phyloP scores from a whole-genome alignment of 208 protist genomes.

The Leishmania lainsoni region DNA sequence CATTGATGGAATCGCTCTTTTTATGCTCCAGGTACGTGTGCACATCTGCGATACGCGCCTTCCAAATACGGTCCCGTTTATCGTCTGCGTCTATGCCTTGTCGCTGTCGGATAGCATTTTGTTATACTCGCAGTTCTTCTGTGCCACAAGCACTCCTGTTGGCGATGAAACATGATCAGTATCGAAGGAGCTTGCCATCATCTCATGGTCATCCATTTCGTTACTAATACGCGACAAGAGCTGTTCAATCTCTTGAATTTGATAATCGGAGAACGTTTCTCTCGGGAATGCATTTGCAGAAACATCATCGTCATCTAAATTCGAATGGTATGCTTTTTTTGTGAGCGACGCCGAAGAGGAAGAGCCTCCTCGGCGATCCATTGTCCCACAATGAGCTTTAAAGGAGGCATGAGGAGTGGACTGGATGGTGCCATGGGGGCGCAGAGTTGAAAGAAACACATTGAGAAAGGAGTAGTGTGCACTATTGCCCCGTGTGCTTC shows the following conservation, averaged over 20 bases:
- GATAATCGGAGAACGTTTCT: conserved; percentile 17
- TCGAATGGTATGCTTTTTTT: background rate
- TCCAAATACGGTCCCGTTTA: conserved; percentile 6
- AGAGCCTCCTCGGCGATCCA: background rate
- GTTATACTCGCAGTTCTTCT: background rate
- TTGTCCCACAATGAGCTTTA: background rate
- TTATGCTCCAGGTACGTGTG: conserved; percentile 13
- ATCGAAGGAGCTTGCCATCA: background rate
- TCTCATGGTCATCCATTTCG: background rate
- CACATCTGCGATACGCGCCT: conserved; percentile 21
- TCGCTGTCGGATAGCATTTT: background rate
- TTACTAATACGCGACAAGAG: conserved; percentile 20
- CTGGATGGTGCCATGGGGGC: background rate
- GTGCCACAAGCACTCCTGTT: background rate
- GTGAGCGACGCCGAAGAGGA: background rate
- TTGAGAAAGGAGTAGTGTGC: background rate
- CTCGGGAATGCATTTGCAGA: background rate
- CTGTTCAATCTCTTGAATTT: conserved; percentile 29
- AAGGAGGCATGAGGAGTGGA: background rate
- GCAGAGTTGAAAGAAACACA: background rate
- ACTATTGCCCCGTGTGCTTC: background rate
- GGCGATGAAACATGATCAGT: background rate
- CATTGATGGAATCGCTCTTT: conserved; percentile 6
- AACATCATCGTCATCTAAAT: background rate
- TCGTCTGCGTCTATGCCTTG: background rate